Percentiles rank a stretch among this genome's conserved stretches.
Evolutionary conservation across 208 protist species (phyloP).

Genomic region (Trypanosomatidae sp.): DNA sequence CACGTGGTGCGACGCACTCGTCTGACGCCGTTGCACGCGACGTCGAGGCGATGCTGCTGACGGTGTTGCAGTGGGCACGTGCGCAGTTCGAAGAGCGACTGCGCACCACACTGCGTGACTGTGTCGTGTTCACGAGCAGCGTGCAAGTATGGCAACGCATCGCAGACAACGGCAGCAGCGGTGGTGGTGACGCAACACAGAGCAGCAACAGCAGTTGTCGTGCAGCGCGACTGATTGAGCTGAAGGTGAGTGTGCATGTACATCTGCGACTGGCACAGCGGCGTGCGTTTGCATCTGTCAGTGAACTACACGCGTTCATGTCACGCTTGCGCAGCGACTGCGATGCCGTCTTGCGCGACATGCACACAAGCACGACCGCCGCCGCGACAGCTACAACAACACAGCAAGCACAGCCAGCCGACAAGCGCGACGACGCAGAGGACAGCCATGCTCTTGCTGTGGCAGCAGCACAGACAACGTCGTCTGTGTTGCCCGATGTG

Average conservation of each 20-base stretch:
- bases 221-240: slow-evolving; percentile 4
- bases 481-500: too few species aligned
- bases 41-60: slow-evolving; percentile 25
- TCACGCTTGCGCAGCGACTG: slow-evolving; percentile 11
- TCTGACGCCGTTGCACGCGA: too few species aligned
- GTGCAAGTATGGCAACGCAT: slow-evolving; percentile 6
- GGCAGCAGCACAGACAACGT: neutral
- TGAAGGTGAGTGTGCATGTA: slow-evolving; percentile 75
- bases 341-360: too few species aligned
- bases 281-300: slow-evolving; percentile 23
- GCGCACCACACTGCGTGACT: slow-evolving; percentile 15
- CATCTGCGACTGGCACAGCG: slow-evolving; percentile 48
- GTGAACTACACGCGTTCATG: slow-evolving; percentile 51
- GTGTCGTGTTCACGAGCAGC: slow-evolving; percentile 60
- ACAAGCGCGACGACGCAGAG: neutral
- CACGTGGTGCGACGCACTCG: neutral
- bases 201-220: neutral
- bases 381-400: too few species aligned
- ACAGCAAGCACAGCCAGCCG: slow-evolving; percentile 2
- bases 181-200: neutral
- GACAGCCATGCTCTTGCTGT: neutral
- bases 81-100: slow-evolving; percentile 21
- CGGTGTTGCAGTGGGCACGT: slow-evolving; percentile 18
- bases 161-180: neutral
- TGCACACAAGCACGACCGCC: too few species aligned